Evolutionary conservation across 1,284 basidiomycete genomes (phyloP).

Genomic region (Mycosarcoma mackinlayi): DNA sequence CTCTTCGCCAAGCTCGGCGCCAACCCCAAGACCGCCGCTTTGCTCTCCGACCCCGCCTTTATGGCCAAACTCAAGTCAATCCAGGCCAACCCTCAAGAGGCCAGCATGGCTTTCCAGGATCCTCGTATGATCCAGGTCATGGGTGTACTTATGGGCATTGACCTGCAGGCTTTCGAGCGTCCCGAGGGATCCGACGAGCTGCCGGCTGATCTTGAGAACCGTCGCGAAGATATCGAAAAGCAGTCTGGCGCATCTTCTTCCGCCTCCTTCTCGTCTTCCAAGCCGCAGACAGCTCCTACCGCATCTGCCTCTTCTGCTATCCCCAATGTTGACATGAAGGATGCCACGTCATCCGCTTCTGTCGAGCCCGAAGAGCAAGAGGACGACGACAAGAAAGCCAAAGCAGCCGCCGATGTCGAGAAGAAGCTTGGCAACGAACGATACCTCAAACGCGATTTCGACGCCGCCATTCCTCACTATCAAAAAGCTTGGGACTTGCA

Average conservation of each 20-base stretch:
- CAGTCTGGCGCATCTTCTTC: conserved; percentile 49
- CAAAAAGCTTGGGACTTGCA: conserved; percentile 89
- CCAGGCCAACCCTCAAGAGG: conserved; percentile 68
- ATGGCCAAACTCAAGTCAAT: conserved; percentile 66
- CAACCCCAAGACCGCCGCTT: conserved; percentile 85
- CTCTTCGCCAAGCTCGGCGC: conserved; percentile 82
- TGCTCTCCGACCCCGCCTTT: conserved; percentile 82
- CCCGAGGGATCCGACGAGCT: conserved; percentile 86
- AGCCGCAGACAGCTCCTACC: conserved; percentile 2
- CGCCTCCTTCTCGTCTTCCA: conserved; percentile 8
- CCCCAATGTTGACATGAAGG: conserved; percentile 44
- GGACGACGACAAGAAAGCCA: conserved; percentile 54
- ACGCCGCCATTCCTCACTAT: conserved; percentile 67
- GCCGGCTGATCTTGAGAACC: conserved; percentile 73
- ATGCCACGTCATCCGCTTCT: conserved; percentile 10
- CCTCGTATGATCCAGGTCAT: conserved; percentile 90
- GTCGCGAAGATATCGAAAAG: conserved; percentile 59
- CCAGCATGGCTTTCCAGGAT: conserved; percentile 75
- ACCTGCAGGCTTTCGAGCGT: conserved; percentile 86
- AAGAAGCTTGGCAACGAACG: conserved; percentile 77
- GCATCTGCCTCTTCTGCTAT: conserved; percentile 11
- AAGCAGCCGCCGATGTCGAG: conserved; percentile 62
- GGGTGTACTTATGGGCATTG: conserved; percentile 91
- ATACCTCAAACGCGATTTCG: conserved; percentile 82
- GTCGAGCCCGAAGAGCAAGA: conserved; percentile 30